Evolutionary conservation across 257 asterid genomes (phyloP), one percentile per base, ranked within the genome.

Genomic region (Paulownia fortunei): DNA sequence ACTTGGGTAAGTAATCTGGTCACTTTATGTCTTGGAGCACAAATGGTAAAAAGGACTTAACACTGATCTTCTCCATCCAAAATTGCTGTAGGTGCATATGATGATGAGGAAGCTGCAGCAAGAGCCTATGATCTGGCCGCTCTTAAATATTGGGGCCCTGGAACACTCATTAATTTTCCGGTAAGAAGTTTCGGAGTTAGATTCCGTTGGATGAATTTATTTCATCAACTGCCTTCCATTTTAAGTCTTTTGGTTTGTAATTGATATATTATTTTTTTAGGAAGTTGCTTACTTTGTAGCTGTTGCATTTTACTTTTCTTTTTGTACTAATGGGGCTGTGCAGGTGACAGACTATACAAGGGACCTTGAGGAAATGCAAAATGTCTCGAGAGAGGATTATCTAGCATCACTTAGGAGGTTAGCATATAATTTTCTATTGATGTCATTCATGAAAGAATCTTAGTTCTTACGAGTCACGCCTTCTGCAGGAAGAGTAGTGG

Each of bases 61-160:
- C 19, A 42, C 51, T 84, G 80, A 86, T 70, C 49, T 80, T 78
- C 26, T 56, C 72, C 27, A 67, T 76, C 12, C 49, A 67, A 74
- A 73, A 67, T 79, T 69, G 39, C 70, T 79, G 5, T 73, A 93
- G 99, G 99, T 79, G 99, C 99, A 42, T 95, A 95, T 81, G 99
- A 95, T 82, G 99, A 95, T 8, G 99, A 95, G 91, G 99, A 93
- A 75, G 99, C 99, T 78, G 98, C 99, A 60, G 98, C 99, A 74
- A 89, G 99, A 85, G 98, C 99, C 46, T 95, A 95, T 79, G 99
- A 95, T 92, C 97, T 95, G 62, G 99, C 99, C 6, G 99, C 99
- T 71, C 86, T 95, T 56, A 95, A 93, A 82, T 95, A 95, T 66
- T 95, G 99, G 98, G 99, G 99, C 42, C 97, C 99, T 52, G 98